phyloP scores from a whole-genome alignment of 176 grass and related monocot species.

The Oryza rufipogon region DNA sequence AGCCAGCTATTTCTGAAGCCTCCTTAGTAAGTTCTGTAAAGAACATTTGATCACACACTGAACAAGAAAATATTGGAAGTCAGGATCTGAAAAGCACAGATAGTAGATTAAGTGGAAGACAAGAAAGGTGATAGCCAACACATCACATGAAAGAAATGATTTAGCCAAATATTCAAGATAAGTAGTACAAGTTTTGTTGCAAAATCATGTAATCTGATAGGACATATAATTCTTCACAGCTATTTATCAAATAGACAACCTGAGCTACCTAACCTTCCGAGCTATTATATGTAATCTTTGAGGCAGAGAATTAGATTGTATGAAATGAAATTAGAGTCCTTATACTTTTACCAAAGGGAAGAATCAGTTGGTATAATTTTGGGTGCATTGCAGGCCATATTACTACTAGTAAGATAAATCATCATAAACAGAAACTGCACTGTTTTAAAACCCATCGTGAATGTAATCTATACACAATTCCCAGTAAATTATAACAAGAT shows the following conservation, averaged over 20 bases:
- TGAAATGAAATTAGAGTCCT: slow-evolving; percentile 12
- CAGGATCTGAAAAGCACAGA: slow-evolving; percentile 20
- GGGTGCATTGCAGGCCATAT: background rate
- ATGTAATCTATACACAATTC: background rate
- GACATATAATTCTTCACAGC: slow-evolving; percentile 3
- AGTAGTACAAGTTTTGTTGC: slow-evolving; percentile 4
- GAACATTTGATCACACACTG: slow-evolving; percentile 75
- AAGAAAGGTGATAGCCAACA: background rate
- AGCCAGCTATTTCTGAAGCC: slow-evolving; percentile 75
- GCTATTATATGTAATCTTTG: background rate
- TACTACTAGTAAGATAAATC: background rate
- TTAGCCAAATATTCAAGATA: background rate
- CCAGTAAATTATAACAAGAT: background rate
- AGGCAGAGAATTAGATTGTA: slow-evolving; percentile 5
- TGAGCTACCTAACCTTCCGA: background rate
- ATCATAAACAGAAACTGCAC: background rate
- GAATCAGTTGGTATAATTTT: slow-evolving; percentile 24
- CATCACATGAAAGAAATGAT: slow-evolving; percentile 7
- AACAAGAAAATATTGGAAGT: slow-evolving; percentile 35
- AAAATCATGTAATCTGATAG: background rate
- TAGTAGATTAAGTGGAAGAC: background rate
- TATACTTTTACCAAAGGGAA: background rate
- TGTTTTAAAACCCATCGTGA: background rate
- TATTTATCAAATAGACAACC: slow-evolving; percentile 14
- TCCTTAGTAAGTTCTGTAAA: slow-evolving; percentile 81